These are phyloP conservation scores for Coemansia sp. DNA, from an alignment of 192 early-diverging fungal species.

Conservation along the genomic window DNA sequence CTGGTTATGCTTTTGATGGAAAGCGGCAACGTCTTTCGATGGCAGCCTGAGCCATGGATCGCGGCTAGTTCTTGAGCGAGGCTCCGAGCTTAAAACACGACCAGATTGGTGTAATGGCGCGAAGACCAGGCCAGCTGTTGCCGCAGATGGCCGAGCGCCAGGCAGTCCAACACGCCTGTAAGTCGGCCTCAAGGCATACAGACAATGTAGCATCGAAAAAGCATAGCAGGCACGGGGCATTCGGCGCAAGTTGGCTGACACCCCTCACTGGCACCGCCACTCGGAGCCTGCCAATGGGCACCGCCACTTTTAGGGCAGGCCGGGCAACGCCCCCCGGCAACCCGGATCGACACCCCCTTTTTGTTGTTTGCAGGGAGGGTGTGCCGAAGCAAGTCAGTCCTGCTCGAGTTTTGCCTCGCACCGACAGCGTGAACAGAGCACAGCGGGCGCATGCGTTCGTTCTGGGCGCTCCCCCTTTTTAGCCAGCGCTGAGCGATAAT, in stretches of 20 bases:
- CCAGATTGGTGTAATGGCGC: background rate
- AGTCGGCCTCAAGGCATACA: background rate
- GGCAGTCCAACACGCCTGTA: too few species aligned
- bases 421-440: constrained; percentile 20
- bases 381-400: constrained; percentile 19
- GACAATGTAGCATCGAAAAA: constrained; percentile 2
- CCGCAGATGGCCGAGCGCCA: background rate
- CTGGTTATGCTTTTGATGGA: background rate
- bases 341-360: constrained; percentile 18
- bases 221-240: background rate
- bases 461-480: constrained; percentile 13
- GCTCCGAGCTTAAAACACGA: background rate
- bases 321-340: constrained; percentile 15
- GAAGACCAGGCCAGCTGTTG: background rate
- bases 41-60: background rate
- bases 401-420: constrained; percentile 22
- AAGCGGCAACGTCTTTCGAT: background rate
- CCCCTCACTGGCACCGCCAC: constrained; percentile 30
- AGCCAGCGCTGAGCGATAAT: constrained; percentile 33
- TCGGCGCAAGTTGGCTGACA: background rate
- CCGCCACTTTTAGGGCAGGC: constrained; percentile 36
- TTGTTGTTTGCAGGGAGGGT: constrained; percentile 10
- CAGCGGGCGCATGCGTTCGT: constrained; percentile 12
- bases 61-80: background rate
- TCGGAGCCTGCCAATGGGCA: constrained; percentile 47